Evolutionary conservation across 2,329 filamentous ascomycete species (phyloP), one percentile per base, ranked within the genome.

Genomic region (Claviceps africana): DNA sequence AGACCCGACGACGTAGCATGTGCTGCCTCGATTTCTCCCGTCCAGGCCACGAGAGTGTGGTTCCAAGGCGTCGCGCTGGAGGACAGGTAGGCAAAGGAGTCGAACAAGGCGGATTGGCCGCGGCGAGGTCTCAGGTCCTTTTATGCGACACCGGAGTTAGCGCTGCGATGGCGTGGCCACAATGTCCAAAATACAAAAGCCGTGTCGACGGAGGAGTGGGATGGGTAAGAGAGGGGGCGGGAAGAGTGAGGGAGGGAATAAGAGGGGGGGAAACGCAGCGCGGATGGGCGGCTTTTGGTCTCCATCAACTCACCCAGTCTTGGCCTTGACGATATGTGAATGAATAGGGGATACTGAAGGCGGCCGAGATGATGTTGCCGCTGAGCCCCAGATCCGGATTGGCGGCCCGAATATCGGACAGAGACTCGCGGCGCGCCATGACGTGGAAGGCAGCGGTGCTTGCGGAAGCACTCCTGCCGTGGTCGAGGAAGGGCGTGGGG

Each of bases 1-100:
- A 75, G 70, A 5, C 73, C 72, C 13, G 71, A 57, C 21, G 60
- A 57, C 31, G 66, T 62, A 45, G 77, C 73, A 42, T 63, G 56
- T 2, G 73, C 69, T 4, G 67, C 70, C 53, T 83, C 79, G 54
- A 91, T 85, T 67, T 97, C 91, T 54, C 91, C 91, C 3, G 91
- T 95, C 91, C 91, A 97, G 46, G 88, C 90, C 51, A 97, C 86
- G 6, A 96, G 78, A 1, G 84, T 93, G 70, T 96, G 91, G 61
- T 89, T 88, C 90, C 90, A 97, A 21, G 85, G 82, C 2, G 85
- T 83, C 44, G 85, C 77, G 52, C 85, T 76, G n/a, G 89, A 94
- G 3, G 89, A 87, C 45, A 97, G 81, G 68, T 94, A 84, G 52
- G 84, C 80, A 62, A 97, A 89, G 10, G 89, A 90, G 66, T 96